A percentile compares a stretch with the other conserved stretches of the same genome.
phyloP scores from a whole-genome alignment of 73 alveolate genomes.

The Tetrahymena elliotti region DNA sequence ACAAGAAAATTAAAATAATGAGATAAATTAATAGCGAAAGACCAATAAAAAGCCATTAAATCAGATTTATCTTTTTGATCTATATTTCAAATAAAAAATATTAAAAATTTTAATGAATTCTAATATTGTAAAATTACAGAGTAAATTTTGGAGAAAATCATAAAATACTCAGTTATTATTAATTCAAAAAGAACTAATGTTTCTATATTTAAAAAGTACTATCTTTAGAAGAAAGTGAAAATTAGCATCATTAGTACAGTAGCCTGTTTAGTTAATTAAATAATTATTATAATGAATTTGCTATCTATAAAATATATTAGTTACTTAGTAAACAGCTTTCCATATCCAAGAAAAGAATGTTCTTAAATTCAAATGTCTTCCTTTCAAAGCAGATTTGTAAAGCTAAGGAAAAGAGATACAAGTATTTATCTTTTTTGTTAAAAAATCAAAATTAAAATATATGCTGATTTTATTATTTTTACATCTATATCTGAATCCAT shows the following conservation, averaged over 20 bases:
- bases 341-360: conserved; percentile 81
- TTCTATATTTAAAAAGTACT: neutral
- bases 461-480: conserved; percentile 42
- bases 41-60: neutral
- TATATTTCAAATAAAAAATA: neutral
- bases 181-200: neutral
- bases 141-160: neutral
- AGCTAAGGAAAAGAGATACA: conserved; percentile 48
- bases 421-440: neutral
- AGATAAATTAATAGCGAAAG: neutral
- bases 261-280: neutral
- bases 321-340: conserved; percentile 62
- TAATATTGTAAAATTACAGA: neutral
- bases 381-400: conserved; percentile 64
- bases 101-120: neutral
- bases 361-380: conserved; percentile 62
- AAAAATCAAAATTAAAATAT: neutral
- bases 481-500: conserved; percentile 70
- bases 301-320: neutral
- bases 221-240: neutral
- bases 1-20: neutral
- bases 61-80: neutral
- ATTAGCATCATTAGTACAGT: neutral
- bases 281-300: neutral
- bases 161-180: conserved; percentile 6